Conservation (phyloP, 2,329 filamentous ascomycete genomes). For the Aspergillus costaricaensis region DNA sequence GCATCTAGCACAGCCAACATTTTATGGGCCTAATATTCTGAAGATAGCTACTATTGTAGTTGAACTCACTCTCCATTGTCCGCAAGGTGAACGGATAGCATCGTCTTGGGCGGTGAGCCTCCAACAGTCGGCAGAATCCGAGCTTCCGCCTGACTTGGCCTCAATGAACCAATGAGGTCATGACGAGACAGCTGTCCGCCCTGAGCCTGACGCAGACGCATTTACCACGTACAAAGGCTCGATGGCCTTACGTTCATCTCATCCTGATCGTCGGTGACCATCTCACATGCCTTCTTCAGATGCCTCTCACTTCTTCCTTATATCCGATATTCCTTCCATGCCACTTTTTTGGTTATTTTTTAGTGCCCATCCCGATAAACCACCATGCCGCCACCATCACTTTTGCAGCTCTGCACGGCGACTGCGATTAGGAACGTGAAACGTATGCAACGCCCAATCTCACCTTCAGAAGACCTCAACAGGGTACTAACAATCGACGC, state of each 20-base stretch:
- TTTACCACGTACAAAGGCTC: conserved; percentile 11
- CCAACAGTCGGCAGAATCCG: not conserved
- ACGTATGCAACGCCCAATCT: conserved; percentile 27
- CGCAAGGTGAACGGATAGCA: too few species aligned
- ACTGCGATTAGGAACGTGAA: conserved; percentile 42
- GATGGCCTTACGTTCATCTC: conserved; percentile 2
- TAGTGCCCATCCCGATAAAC: conserved; percentile 14
- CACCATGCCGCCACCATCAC: conserved; percentile 38
- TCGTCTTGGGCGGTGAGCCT: not conserved
- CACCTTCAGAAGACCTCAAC: not conserved
- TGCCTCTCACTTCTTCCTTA: conserved; percentile 8
- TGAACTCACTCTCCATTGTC: too few species aligned
- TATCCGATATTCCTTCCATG: conserved; percentile 17
- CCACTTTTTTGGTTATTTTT: conserved; percentile 23
- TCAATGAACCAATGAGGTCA: conserved; percentile 14
- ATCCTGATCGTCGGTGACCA: not conserved
- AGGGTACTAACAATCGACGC: conserved; percentile 4
- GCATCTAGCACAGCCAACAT: too few species aligned
- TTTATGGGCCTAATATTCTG: too few species aligned
- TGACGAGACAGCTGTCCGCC: conserved; percentile 21
- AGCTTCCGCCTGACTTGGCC: not conserved
- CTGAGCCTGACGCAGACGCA: conserved; percentile 8
- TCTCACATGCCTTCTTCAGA: conserved; percentile 10
- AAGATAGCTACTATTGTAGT: too few species aligned
- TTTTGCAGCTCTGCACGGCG: conserved; percentile 38